Evolutionary conservation across 805 yeast species (phyloP), one percentile per base, ranked within the genome.

Genomic region (Metschnikowia dekortorum): DNA sequence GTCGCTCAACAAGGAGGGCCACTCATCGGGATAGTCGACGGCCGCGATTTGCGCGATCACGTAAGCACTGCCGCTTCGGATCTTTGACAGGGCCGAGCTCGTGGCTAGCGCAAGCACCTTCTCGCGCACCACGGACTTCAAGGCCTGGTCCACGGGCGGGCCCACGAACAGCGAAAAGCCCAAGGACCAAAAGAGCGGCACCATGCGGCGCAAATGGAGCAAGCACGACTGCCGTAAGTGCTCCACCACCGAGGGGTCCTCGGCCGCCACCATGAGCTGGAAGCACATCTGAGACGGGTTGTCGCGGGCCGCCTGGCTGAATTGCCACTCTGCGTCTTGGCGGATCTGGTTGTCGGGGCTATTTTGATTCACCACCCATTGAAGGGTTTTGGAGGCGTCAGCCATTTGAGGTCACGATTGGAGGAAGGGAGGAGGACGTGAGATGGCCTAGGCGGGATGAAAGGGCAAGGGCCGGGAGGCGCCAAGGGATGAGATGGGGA

Each of bases 11-110:
- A 91, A 70, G 22, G 74, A 77, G 0, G 97, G 96, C 98, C 98
- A 92, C 63, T 89, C 96, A 62, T 94, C 98, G 0, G 99, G 99
- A 61, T 81, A 92, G 61, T 92, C 99, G 1, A 84, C 87, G 2
- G 87, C 85, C 0, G 96, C 89, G 13, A 92, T 87, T 60, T 87
- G 95, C 5, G 87, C 87, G 14, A 90, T 79, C 13, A 87, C 84
- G 55, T 88, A 84, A 1, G 91, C 82, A 1, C 87, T 80, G 46
- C 87, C 78, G 31, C 76, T 78, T 51, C 89, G 74, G 13, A 91
- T 70, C 58, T 85, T 87, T 8, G 85, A 71, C 53, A 79, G 78
- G 1, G 73, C 67, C 1, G 70, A 56, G 8, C 67, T 42, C 3
- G 74, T 65, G 16, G 81, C 71, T 31, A 88, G 63, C 2, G 62